phyloP scores from a whole-genome alignment of 2,329 filamentous ascomycete genomes.

The Diaporthe vexans region DNA sequence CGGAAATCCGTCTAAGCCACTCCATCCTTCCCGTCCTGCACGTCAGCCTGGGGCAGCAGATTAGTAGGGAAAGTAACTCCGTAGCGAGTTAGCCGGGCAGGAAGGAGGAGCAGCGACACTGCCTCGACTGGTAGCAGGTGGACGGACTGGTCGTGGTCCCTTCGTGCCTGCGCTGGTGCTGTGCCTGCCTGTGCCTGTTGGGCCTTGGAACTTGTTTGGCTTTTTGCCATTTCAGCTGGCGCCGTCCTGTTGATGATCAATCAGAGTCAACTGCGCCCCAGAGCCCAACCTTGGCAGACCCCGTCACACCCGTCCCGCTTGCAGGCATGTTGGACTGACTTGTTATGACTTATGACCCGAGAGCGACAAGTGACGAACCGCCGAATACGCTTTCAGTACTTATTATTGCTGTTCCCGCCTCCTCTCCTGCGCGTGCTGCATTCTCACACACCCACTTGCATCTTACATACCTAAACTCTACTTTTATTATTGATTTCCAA shows the following conservation, averaged over 20 bases:
- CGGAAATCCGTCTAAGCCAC: not conserved
- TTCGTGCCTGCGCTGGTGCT: not conserved
- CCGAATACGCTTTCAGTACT: not conserved
- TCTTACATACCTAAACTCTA: not conserved
- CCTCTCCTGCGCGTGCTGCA: not conserved
- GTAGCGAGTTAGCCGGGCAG: not conserved
- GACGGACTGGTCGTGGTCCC: not conserved
- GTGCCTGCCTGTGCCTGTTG: not conserved
- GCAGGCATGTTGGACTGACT: not conserved
- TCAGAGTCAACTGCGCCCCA: conserved; percentile 15
- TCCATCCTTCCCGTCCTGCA: not conserved
- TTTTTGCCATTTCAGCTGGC: conserved; percentile 19
- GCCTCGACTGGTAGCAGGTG: not conserved
- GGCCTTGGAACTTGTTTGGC: not conserved
- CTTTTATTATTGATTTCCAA: not conserved
- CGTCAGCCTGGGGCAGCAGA: conserved; percentile 2
- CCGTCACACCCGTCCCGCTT: conserved; percentile 5
- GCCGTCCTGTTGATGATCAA: conserved; percentile 3
- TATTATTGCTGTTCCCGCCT: not conserved
- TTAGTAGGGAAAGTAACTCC: not conserved
- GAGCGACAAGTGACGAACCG: not conserved
- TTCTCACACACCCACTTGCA: not conserved
- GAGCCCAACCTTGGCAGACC: conserved; percentile 26
- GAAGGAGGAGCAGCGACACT: conserved; percentile 10
- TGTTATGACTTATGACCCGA: conserved; percentile 16